Conservation (phyloP, 305 asterid genomes). For the Euphrasia arctica region DNA sequence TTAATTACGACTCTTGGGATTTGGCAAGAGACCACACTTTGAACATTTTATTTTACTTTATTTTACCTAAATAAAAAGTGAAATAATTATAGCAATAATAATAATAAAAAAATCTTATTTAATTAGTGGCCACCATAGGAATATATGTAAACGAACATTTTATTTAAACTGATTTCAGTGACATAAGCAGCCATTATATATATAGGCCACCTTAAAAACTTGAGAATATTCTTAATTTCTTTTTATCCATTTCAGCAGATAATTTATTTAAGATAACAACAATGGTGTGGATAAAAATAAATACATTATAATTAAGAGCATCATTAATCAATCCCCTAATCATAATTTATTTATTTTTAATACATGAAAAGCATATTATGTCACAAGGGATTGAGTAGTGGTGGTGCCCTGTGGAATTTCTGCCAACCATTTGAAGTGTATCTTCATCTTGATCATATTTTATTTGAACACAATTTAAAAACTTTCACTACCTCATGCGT, state of each 20-base stretch:
- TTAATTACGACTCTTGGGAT: conserved; percentile 30
- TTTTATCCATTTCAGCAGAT: conserved; percentile 10
- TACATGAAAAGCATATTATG: neutral
- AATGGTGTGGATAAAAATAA: neutral
- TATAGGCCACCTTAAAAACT: neutral
- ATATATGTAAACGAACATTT: neutral
- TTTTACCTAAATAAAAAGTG: conserved; percentile 6
- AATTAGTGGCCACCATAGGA: conserved; percentile 36
- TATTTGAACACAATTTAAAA: too few species aligned
- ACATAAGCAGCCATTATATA: too few species aligned
- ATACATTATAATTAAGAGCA: neutral
- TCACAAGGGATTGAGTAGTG: too few species aligned
- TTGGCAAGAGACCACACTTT: conserved; percentile 25
- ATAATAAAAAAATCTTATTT: neutral
- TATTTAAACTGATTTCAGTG: too few species aligned
- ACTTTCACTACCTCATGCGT: neutral
- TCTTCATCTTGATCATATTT: too few species aligned
- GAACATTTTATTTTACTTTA: conserved; percentile 13
- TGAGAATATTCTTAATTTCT: conserved; percentile 23
- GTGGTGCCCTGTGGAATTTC: conserved; percentile 26
- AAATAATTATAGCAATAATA: neutral
- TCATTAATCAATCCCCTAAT: neutral
- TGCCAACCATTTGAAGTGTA: conserved; percentile 26
- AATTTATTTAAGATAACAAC: neutral
- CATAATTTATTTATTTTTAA: too few species aligned